Evolutionary conservation across 305 asterid species (phyloP).

Genomic region (Solanum hybrid): DNA sequence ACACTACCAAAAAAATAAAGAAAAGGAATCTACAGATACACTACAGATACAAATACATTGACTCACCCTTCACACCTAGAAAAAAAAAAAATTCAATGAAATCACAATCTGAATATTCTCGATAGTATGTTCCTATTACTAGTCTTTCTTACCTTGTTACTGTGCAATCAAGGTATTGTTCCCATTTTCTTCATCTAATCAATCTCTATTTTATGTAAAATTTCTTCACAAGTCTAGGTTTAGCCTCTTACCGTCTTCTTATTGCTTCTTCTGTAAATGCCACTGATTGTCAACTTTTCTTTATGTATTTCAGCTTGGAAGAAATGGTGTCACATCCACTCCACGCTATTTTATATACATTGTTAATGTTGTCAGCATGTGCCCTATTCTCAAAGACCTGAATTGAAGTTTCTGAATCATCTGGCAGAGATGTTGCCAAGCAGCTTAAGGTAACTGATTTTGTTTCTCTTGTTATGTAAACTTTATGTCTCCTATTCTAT

Average conservation of each 20-base stretch:
- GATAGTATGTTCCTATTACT: slow-evolving; percentile 33
- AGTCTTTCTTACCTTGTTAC: slow-evolving; percentile 20
- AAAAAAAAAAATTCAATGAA: background rate
- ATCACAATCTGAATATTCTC: slow-evolving; percentile 34
- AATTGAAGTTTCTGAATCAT: slow-evolving; percentile 52
- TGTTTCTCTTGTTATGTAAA: background rate
- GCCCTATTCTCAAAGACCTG: slow-evolving; percentile 46
- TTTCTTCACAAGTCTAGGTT: background rate
- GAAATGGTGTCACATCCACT: slow-evolving; percentile 51
- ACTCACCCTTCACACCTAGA: background rate
- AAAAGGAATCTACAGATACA: background rate
- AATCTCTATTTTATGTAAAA: background rate
- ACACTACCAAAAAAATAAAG: no score
- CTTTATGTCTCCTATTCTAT: background rate
- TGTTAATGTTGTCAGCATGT: slow-evolving; percentile 43
- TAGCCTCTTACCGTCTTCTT: background rate
- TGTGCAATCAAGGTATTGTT: slow-evolving; percentile 42
- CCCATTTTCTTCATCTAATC: background rate
- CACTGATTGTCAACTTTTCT: background rate
- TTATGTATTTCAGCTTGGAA: slow-evolving; percentile 28
- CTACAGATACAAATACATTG: background rate
- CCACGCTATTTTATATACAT: slow-evolving; percentile 41
- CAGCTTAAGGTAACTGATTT: background rate
- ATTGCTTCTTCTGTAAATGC: background rate
- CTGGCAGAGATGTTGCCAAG: slow-evolving; percentile 47